Evolutionary conservation across 345 rosid species (phyloP).

Genomic region (Eucalyptus regnans): DNA sequence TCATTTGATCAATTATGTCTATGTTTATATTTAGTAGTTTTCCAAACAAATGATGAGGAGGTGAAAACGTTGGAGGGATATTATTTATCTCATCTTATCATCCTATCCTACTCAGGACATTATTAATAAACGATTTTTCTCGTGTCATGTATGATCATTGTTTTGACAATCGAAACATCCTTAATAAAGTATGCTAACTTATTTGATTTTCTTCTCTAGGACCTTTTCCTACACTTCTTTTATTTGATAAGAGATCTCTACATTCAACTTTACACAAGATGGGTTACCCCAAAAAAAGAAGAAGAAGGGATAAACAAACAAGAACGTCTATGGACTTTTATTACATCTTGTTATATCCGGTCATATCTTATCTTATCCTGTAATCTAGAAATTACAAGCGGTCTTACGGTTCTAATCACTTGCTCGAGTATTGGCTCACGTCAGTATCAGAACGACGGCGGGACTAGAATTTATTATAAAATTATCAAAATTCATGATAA

Average conservation of each 20-base stretch:
- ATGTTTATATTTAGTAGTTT: neutral
- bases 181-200: neutral
- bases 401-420: neutral
- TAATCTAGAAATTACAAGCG: accelerated
- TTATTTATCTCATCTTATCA: neutral
- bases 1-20: neutral
- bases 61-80: neutral
- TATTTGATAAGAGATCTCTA: neutral
- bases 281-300: too few relatives aligned
- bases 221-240: neutral
- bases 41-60: neutral
- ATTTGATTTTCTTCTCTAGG: neutral
- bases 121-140: neutral
- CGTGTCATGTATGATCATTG: too few relatives aligned
- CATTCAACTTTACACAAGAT: neutral
- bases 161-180: neutral
- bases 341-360: neutral
- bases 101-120: neutral
- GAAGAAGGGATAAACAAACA: neutral
- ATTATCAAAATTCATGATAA: neutral
- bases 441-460: accelerated
- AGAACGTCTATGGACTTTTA: accelerated
- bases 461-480: accelerated
- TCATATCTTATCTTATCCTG: neutral
- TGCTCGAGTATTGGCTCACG: neutral